Evolutionary conservation across 192 early-diverging fungal genomes (phyloP), one percentile per base, ranked within the genome.

Genomic region (Entomortierella lignicola): DNA sequence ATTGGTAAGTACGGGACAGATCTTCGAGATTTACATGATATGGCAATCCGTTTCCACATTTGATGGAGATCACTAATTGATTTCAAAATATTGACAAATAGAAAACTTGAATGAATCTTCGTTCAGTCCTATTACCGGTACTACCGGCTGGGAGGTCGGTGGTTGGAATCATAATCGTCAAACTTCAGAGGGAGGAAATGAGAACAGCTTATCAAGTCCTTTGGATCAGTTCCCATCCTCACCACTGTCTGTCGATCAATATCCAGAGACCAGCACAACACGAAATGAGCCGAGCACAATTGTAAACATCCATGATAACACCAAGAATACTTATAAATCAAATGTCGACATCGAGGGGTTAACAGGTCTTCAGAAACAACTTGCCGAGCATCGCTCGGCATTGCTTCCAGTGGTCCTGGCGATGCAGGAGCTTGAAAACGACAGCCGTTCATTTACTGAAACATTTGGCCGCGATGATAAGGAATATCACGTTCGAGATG

Each of bases 311-410:
- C 23, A 54, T 11, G 48, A 32, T 11, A 39, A 48, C 51, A 5
- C 4, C 12, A 18, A 37, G 2, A 11, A 54, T 6, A 11, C n/a
- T 4, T 12, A 20, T 44, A 13, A 27, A 27, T 25, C 39, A 26
- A n/a, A 17, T 43, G 15, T 13, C 29, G 18, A 13, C 11, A 26
- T 47, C 12, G 20, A 57, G 20, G 55, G 53, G 21, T 48, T 79
- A 13, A 79, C 75, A 23, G 75, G 75, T 31, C 67, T 79, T 15
- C 75, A 70, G 21, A 64, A 55, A 29, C 75, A 79, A 37, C 50
- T 79, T 34, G 75, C 75, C 5, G 67, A 79, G 23, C 39, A 79
- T 26, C 66, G 58, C 0, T 69, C 75, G 7, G 67, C 67, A 23
- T 47, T 79, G 15, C 65, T 79, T 17, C 75, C 75, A 20, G 26